Evolutionary conservation across 176 grass and related monocot genomes (phyloP), one percentile per base, ranked within the genome.

Genomic region (Metroxylon sagu): DNA sequence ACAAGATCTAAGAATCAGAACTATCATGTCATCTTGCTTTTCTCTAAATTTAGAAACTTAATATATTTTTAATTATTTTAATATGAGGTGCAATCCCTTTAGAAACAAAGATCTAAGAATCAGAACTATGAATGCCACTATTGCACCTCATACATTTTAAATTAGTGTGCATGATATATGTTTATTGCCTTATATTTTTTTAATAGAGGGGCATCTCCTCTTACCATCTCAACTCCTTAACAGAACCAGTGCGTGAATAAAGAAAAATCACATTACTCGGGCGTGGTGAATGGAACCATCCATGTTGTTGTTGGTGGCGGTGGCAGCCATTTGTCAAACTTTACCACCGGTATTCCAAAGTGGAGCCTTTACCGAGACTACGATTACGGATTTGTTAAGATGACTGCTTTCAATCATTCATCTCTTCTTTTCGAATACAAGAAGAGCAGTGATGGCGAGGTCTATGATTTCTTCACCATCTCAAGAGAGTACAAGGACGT

Each of bases 381-480:
- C 65, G 80, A 79, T 6, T 90, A 77, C n/a, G 86, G 86, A 1
- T 96, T 96, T 52, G 82, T 81, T 25, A 96, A 96, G 74, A 74
- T 96, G 43, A 87, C 83, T 6, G 86, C 91, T 5, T 82, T 82
- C 75, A 85, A 90, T 72, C 79, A 90, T 66, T 75, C 61, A 25
- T 72, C 78, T 2, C 83, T 96, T 0, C 77, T 85, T 15, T 90
- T 77, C 0, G 91, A 96, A 68, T 96, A 96, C 64, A 87, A 79
- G 57, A 68, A 66, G 16, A 86, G 82, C 30, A 82, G 77, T 15
- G 75, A 96, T 10, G 61, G 75, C 5, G 31, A 56, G 49, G 91
- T 90, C 14, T 80, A 96, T 25, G 91, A 96, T 60, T 84, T 77
- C 57, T 96, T 96, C 69, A 87, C 72, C 6, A 27, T 96, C 15